phyloP scores from a whole-genome alignment of 2,329 filamentous ascomycete genomes.

The Aspergillus sp. region DNA sequence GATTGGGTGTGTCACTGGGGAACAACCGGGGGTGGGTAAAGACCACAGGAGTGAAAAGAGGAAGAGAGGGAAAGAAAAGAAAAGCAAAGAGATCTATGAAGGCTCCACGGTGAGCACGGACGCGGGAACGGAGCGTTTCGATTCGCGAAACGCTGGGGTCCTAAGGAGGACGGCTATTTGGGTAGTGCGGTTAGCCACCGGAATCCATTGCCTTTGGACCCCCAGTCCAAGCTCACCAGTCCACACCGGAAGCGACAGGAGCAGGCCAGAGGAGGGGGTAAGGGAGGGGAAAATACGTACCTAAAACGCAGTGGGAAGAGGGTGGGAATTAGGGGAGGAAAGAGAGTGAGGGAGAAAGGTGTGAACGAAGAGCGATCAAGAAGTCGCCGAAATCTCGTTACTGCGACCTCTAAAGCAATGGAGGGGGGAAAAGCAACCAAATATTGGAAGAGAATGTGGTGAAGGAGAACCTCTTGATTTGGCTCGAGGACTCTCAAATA shows the following conservation, averaged over 20 bases:
- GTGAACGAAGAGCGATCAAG: background rate
- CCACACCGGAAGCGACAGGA: slow-evolving; percentile 16
- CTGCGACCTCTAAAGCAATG: slow-evolving; percentile 5
- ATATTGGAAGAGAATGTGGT: slow-evolving; percentile 1
- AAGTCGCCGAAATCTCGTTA: slow-evolving; percentile 5
- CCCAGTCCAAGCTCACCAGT: slow-evolving; percentile 21
- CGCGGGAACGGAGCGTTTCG: slow-evolving; percentile 26
- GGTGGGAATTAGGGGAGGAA: too few species aligned
- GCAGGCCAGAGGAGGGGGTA: slow-evolving; percentile 10
- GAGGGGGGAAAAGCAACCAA: slow-evolving; percentile 2
- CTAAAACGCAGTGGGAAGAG: background rate
- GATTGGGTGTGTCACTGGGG: slow-evolving; percentile 2
- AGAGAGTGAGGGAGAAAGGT: background rate
- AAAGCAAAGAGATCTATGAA: slow-evolving; percentile 25
- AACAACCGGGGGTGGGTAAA: slow-evolving; percentile 1
- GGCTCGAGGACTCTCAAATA: slow-evolving; percentile 18
- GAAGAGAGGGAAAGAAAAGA: slow-evolving; percentile 15
- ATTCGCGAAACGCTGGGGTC: slow-evolving; percentile 26
- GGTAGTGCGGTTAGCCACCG: slow-evolving; percentile 30
- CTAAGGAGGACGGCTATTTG: slow-evolving; percentile 27
- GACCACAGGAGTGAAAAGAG: background rate
- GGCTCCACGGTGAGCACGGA: slow-evolving; percentile 28
- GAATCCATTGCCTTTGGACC: slow-evolving; percentile 24
- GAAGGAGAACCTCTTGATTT: slow-evolving; percentile 8
- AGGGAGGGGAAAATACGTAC: slow-evolving; percentile 12